Conservation (phyloP, 306 rosid species). For the Mimosa pudica region DNA sequence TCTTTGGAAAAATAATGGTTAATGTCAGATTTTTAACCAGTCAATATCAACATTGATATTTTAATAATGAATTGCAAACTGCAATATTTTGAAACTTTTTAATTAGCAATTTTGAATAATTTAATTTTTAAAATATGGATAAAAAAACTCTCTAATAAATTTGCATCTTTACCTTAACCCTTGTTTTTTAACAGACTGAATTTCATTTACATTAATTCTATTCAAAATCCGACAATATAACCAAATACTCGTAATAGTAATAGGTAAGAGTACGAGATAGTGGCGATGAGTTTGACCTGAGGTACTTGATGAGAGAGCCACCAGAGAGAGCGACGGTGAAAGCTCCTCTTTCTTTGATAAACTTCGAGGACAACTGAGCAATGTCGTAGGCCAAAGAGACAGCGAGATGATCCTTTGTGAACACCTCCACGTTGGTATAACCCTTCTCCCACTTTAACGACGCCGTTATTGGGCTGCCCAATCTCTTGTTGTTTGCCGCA, state of each 20-base stretch:
- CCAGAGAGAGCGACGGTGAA: constrained; percentile 73
- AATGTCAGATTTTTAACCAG: too few species aligned
- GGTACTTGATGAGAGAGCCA: constrained; percentile 59
- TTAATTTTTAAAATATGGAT: too few species aligned
- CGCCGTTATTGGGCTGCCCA: constrained; percentile 21
- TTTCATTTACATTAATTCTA: background rate
- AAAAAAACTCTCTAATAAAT: too few species aligned
- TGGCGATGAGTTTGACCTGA: constrained; percentile 26
- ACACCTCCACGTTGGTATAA: constrained; percentile 51
- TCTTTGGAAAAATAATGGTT: too few species aligned
- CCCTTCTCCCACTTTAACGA: constrained; percentile 41
- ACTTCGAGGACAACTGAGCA: constrained; percentile 60
- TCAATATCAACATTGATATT: too few species aligned
- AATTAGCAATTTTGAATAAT: too few species aligned
- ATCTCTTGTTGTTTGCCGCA: background rate
- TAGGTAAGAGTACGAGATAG: too few species aligned
- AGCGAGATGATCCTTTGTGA: constrained; percentile 56
- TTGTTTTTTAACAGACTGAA: background rate
- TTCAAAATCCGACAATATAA: background rate
- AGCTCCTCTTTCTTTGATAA: constrained; percentile 49
- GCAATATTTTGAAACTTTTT: too few species aligned
- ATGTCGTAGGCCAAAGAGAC: constrained; percentile 59
- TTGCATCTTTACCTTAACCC: too few species aligned
- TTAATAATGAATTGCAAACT: too few species aligned
- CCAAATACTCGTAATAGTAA: background rate